Evolutionary conservation across 2,329 filamentous ascomycete species (phyloP), one percentile per base, ranked within the genome.

Genomic region (Penicillium italicum): DNA sequence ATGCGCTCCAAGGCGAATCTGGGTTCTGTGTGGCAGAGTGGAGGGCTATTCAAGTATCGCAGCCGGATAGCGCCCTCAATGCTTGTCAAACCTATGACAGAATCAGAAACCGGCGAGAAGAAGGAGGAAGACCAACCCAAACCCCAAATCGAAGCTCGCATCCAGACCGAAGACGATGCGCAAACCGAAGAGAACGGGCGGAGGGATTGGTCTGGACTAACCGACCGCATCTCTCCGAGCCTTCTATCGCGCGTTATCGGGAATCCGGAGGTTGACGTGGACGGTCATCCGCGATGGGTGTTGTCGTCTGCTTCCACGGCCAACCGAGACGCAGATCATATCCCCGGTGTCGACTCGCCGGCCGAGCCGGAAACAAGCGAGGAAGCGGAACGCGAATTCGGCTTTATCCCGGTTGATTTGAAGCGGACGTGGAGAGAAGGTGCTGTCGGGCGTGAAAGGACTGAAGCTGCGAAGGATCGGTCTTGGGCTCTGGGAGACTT

Each of bases 381-480:
- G 10, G 72, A 74, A 43, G 62, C 71, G 34, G 79, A 79, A 60
- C 74, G 71, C 28, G 77, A 80, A 37, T 74, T 87, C 16, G 70
- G 71, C 0, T 81, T 87, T 57, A 68, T 87, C 4, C 81, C 82
- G 0, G 75, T 87, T 51, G 79, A 87, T 57, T 70, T 87, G 40
- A 85, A 82, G 68, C 77, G 77, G 62, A 87, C 85, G 2, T 87
- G 85, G 85, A 76, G 81, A 26, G 75, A 79, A 48, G 83, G 82
- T 1, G 84, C 84, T 10, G 81, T 85, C 9, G 85, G 85, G 0
- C 74, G 83, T 7, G 83, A 85, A 64, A 76, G 85, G 30, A 86
- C 84, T 11, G 80, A 86, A 60, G 82, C 80, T 31, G 85, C 84
- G 6, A 77, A 82, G 64, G 85, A 87, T 67, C 77, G 82, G 28